Conservation (phyloP, 306 rosid genomes). For the Rosa persica region DNA sequence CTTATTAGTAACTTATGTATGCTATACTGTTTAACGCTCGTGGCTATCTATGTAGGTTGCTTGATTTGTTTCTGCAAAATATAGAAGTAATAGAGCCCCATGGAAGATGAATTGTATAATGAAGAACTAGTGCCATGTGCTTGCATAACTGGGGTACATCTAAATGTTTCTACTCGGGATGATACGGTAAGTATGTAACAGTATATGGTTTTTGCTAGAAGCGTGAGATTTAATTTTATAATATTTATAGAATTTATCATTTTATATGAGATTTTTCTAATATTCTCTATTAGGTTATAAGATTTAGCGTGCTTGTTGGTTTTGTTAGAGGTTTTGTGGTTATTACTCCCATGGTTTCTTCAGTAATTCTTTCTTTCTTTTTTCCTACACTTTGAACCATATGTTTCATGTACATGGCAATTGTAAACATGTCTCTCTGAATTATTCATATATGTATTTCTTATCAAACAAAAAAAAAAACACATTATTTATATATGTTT, state of each 20-base stretch:
- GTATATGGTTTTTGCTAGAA: background rate
- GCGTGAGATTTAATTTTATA: background rate
- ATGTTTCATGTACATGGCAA: background rate
- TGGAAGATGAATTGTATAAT: constrained; percentile 48
- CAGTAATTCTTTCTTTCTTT: background rate
- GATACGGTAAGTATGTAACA: constrained; percentile 54
- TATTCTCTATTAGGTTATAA: background rate
- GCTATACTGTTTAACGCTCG: constrained; percentile 20
- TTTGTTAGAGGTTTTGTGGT: constrained; percentile 2
- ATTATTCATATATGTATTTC: background rate
- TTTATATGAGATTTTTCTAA: background rate
- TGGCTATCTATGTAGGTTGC: constrained; percentile 39
- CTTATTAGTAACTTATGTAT: constrained; percentile 17
- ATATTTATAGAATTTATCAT: background rate
- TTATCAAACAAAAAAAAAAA: background rate
- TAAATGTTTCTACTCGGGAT: constrained; percentile 41
- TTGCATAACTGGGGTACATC: constrained; percentile 42
- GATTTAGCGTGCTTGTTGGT: background rate
- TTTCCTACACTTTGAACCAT: background rate
- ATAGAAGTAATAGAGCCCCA: constrained; percentile 37
- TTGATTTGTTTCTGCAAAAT: constrained; percentile 28
- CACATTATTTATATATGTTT: background rate
- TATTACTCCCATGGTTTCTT: background rate
- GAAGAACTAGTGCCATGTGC: constrained; percentile 43
- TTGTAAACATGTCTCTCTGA: background rate